phyloP scores from a whole-genome alignment of 257 asterid species.

The Datura wrightii region DNA sequence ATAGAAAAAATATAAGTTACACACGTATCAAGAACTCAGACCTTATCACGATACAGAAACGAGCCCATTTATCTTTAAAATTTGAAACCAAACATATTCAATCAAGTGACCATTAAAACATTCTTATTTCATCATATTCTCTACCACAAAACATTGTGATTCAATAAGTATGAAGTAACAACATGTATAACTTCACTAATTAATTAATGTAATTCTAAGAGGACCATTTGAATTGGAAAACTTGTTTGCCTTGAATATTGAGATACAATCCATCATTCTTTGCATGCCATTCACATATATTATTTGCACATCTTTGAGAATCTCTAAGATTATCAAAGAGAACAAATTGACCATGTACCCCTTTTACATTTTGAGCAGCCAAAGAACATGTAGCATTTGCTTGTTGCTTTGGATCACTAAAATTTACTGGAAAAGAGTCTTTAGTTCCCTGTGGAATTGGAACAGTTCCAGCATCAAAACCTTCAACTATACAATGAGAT shows the following conservation, averaged over 20 bases:
- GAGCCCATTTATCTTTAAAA: too few species aligned
- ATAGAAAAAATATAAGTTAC: neutral
- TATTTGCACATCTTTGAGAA: neutral
- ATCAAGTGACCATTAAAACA: neutral
- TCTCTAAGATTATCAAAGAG: conserved; percentile 13
- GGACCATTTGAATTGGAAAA: conserved; percentile 2
- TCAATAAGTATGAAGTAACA: neutral
- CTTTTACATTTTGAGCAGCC: neutral
- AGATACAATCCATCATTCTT: neutral
- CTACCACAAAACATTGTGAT: neutral
- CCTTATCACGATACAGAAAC: neutral
- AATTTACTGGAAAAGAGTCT: neutral
- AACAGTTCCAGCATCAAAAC: neutral
- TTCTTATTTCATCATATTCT: neutral
- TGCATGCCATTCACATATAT: conserved; percentile 23
- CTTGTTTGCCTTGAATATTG: conserved; percentile 8
- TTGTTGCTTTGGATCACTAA: neutral
- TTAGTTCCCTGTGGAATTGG: neutral
- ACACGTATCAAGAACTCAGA: neutral
- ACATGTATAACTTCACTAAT: neutral
- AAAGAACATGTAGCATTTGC: conserved; percentile 1
- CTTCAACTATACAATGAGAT: neutral
- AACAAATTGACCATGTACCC: neutral
- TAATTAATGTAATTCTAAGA: neutral
- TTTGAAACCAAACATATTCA: neutral